phyloP scores from a whole-genome alignment of 23 red algal species.

The Porphyridium purpureum region DNA sequence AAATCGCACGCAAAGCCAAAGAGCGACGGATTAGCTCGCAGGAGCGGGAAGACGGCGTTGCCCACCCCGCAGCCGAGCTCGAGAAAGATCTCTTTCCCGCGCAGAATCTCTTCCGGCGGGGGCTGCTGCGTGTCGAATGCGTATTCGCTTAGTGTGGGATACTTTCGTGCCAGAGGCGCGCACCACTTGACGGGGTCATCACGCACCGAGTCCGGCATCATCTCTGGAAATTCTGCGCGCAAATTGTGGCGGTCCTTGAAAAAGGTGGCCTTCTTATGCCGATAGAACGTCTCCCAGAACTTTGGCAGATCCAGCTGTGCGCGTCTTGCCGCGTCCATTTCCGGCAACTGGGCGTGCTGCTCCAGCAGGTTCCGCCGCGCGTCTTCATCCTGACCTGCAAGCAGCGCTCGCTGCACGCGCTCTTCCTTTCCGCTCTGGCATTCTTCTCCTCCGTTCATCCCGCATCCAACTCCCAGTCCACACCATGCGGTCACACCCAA shows the following conservation, averaged over 20 bases:
- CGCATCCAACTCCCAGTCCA: too few relatives aligned
- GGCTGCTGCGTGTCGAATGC: neutral
- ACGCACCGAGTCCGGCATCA: slow-evolving; percentile 25
- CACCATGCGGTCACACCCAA: too few relatives aligned
- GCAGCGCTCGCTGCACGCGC: too few relatives aligned
- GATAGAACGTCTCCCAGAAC: slow-evolving; percentile 89
- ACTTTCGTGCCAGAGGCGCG: slow-evolving; percentile 1
- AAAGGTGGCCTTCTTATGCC: slow-evolving; percentile 24
- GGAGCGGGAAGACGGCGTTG: slow-evolving; percentile 60
- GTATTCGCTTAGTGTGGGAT: neutral
- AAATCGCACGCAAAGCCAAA: slow-evolving; percentile 76
- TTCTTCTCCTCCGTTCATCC: too few relatives aligned
- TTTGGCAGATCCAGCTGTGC: slow-evolving; percentile 1
- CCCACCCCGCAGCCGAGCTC: slow-evolving; percentile 83
- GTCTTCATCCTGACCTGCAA: too few relatives aligned
- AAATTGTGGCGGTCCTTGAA: slow-evolving; percentile 94
- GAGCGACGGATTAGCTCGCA: slow-evolving; percentile 60
- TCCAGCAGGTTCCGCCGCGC: too few relatives aligned
- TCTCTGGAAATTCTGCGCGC: slow-evolving; percentile 57
- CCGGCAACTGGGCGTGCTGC: too few relatives aligned
- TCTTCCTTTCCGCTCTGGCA: too few relatives aligned
- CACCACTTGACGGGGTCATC: slow-evolving; percentile 14
- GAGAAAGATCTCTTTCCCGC: slow-evolving; percentile 7
- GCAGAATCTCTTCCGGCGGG: slow-evolving; percentile 4
- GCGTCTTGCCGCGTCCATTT: too few relatives aligned